Percentiles rank a stretch among this genome's conserved stretches.
phyloP scores from a whole-genome alignment of 495 filamentous ascomycete species.

The Aspergillus egyptiacus region DNA sequence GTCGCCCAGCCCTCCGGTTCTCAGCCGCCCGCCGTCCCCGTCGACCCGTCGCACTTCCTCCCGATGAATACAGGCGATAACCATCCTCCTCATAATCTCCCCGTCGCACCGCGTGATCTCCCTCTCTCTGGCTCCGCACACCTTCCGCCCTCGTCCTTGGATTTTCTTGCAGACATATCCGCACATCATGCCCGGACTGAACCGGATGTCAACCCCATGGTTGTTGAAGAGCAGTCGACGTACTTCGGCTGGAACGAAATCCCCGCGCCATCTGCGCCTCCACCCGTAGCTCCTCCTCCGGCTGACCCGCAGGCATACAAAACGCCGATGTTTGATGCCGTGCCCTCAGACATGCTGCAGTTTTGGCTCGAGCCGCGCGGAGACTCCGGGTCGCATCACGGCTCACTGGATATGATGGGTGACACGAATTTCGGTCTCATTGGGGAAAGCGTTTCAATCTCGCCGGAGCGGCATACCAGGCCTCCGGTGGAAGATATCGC shows the following conservation, averaged over 20 bases:
- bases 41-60: slow-evolving; percentile 20
- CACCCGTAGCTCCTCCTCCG: background rate
- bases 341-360: slow-evolving; percentile 35
- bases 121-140: slow-evolving; percentile 18
- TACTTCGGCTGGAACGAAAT: slow-evolving; percentile 37
- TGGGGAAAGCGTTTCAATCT: slow-evolving; percentile 22
- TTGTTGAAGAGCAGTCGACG: slow-evolving; percentile 29
- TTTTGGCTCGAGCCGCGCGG: slow-evolving; percentile 38
- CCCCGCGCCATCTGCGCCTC: slow-evolving; percentile 11
- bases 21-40: slow-evolving; percentile 17
- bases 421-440: slow-evolving; percentile 30
- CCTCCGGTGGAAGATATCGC: slow-evolving; percentile 24
- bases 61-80: slow-evolving; percentile 16
- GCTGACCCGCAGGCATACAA: slow-evolving; percentile 22
- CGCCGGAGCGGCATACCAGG: slow-evolving; percentile 23
- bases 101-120: slow-evolving; percentile 22
- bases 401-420: slow-evolving; percentile 29
- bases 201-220: slow-evolving; percentile 29
- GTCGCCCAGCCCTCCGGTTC: slow-evolving; percentile 17
- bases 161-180: slow-evolving; percentile 38
- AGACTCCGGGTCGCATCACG: slow-evolving; percentile 32
- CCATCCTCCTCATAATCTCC: slow-evolving; percentile 15
- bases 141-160: slow-evolving; percentile 29
- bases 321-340: slow-evolving; percentile 24
- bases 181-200: slow-evolving; percentile 34